Conservation (phyloP, 2,329 filamentous ascomycete species). For the Paracoccidioides brasiliensis region DNA sequence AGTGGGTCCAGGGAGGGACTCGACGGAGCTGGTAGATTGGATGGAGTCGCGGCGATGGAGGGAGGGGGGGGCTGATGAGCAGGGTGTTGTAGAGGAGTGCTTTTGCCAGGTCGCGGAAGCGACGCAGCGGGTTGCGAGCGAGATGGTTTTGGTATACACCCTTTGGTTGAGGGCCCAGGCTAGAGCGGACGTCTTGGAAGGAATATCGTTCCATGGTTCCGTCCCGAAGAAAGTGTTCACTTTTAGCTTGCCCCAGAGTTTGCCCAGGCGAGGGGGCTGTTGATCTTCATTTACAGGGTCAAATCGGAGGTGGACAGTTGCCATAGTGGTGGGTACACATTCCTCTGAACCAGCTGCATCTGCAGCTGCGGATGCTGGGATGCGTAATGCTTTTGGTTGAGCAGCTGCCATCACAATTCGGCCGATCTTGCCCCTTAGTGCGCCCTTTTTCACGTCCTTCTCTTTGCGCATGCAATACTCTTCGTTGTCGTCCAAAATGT, state of each 20-base stretch:
- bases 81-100: slow-evolving; percentile 26
- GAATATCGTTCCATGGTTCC: slow-evolving; percentile 38
- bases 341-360: slow-evolving; percentile 11
- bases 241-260: slow-evolving; percentile 42
- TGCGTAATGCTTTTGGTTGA: slow-evolving; percentile 44
- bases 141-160: slow-evolving; percentile 40
- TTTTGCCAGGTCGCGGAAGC: slow-evolving; percentile 45
- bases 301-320: slow-evolving; percentile 46
- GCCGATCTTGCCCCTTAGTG: slow-evolving; percentile 45
- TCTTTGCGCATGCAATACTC: slow-evolving; percentile 43
- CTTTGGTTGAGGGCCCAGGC: slow-evolving; percentile 36
- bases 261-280: slow-evolving; percentile 41
- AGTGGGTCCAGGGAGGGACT: slow-evolving; percentile 22
- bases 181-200: slow-evolving; percentile 30
- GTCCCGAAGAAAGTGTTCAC: slow-evolving; percentile 46
- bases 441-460: slow-evolving; percentile 47
- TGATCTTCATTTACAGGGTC: slow-evolving; percentile 41
- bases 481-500: slow-evolving; percentile 33
- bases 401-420: slow-evolving; percentile 43
- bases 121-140: slow-evolving; percentile 43
- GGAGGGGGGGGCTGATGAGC: slow-evolving; percentile 28
- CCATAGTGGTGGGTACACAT: slow-evolving; percentile 38
- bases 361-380: slow-evolving; percentile 24
- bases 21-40: slow-evolving; percentile 15
- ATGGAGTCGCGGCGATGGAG: slow-evolving; percentile 18